phyloP scores from a whole-genome alignment of 768 basidiomycete species.

The Lactifluus hygrophoroides region DNA sequence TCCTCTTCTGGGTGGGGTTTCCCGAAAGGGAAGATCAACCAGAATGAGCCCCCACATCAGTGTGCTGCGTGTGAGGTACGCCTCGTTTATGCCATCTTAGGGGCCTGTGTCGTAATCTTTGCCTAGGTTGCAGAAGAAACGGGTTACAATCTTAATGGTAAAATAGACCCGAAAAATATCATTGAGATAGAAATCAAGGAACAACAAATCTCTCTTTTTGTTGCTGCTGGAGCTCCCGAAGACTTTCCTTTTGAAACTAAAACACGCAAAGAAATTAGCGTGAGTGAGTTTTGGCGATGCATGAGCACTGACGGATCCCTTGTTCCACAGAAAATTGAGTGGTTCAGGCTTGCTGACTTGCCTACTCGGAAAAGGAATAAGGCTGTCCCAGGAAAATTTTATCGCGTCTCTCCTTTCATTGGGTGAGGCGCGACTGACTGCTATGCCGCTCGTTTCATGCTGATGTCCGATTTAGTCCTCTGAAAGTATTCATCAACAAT shows the following conservation, averaged over 20 bases:
- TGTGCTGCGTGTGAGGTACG: slow-evolving; percentile 91
- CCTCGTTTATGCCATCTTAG: slow-evolving; percentile 2
- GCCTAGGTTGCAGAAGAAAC: too few species aligned
- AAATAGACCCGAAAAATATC: too few species aligned
- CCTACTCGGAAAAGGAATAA: slow-evolving; percentile 88
- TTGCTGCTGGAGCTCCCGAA: too few species aligned
- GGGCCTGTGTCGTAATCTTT: slow-evolving; percentile 1
- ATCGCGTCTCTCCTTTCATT: slow-evolving; percentile 92
- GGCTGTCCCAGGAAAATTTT: slow-evolving; percentile 70
- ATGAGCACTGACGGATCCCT: slow-evolving; percentile 15
- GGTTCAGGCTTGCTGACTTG: slow-evolving; percentile 84
- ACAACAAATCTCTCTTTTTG: too few species aligned
- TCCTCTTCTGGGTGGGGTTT: slow-evolving; percentile 97
- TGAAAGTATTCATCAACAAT: too few species aligned
- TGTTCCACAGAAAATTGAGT: slow-evolving; percentile 77
- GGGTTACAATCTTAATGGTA: too few species aligned
- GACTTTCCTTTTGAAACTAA: too few species aligned
- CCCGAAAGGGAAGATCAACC: slow-evolving; percentile 99
- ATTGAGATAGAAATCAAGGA: too few species aligned
- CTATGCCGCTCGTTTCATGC: slow-evolving; percentile 11
- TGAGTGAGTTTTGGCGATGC: slow-evolving; percentile 33
- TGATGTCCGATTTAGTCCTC: too few species aligned
- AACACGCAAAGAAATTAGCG: slow-evolving; percentile 97
- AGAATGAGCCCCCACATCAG: slow-evolving; percentile 70
- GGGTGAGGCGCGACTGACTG: slow-evolving; percentile 37